Evolutionary conservation across 2,329 filamentous ascomycete genomes (phyloP).

Genomic region (Plenodomus biglobosus): DNA sequence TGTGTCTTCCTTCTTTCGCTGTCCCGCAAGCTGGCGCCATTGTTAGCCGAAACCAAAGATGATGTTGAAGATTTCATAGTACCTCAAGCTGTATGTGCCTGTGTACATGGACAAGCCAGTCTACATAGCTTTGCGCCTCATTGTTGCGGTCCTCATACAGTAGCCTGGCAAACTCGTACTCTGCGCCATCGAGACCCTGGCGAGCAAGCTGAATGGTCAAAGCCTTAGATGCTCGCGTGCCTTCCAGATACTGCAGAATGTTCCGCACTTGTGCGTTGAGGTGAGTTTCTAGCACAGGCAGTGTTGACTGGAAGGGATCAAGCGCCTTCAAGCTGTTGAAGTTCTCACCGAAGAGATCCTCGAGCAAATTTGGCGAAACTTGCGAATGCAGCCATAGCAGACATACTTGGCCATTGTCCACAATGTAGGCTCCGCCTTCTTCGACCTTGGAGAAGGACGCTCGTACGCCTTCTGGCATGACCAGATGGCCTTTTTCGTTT

Average conservation of each 20-base stretch:
- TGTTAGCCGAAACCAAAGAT: too few species aligned
- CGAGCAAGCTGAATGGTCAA: constrained; percentile 86
- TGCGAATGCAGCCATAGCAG: constrained; percentile 91
- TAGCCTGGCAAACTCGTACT: constrained; percentile 92
- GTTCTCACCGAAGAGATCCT: constrained; percentile 84
- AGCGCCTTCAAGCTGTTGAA: constrained; percentile 71
- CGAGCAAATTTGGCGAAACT: constrained; percentile 86
- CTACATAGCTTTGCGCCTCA: constrained; percentile 96
- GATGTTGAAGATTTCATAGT: constrained; percentile 18
- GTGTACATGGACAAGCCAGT: constrained; percentile 96
- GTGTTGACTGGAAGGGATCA: constrained; percentile 75
- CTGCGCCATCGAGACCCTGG: constrained; percentile 90
- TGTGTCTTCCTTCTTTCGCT: constrained; percentile 69
- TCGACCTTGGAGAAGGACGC: constrained; percentile 87
- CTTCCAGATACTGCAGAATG: constrained; percentile 81
- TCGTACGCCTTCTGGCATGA: constrained; percentile 77
- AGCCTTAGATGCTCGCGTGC: constrained; percentile 80
- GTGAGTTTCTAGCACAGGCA: constrained; percentile 87
- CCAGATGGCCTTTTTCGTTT: constrained; percentile 85
- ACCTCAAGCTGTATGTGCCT: constrained; percentile 86
- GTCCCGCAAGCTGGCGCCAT: constrained; percentile 58
- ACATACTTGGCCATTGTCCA: constrained; percentile 92
- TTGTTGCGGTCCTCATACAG: constrained; percentile 95
- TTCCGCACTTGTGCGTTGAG: constrained; percentile 95
- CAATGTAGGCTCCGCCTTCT: constrained; percentile 87